Conservation (phyloP, 1,284 basidiomycete genomes). For the Sphagnurus paluster region DNA sequence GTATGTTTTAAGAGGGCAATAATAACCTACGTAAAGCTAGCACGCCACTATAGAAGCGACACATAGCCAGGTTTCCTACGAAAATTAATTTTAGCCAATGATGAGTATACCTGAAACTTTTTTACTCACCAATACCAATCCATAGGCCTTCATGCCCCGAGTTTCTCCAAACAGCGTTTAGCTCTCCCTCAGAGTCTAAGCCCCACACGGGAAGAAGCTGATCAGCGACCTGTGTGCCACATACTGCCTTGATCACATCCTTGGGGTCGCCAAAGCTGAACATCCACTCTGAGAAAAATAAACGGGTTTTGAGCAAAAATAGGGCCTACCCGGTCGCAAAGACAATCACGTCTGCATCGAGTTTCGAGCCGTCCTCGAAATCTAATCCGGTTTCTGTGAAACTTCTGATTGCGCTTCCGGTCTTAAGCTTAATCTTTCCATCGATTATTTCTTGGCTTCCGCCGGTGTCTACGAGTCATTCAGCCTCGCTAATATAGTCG, state of each 20-base stretch:
- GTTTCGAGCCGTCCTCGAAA: constrained; percentile 63
- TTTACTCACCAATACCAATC: constrained; percentile 44
- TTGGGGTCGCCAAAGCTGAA: constrained; percentile 20
- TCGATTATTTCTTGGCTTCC: constrained; percentile 64
- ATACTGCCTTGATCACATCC: constrained; percentile 35
- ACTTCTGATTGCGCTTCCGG: constrained; percentile 50
- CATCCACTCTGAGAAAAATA: background rate
- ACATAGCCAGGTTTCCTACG: constrained; percentile 44
- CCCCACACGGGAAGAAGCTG: constrained; percentile 60
- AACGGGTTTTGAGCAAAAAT: background rate
- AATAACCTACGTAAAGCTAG: constrained; percentile 43
- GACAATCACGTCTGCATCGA: constrained; percentile 64
- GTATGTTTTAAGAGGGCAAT: background rate
- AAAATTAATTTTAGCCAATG: background rate
- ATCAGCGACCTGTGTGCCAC: constrained; percentile 46
- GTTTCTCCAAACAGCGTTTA: constrained; percentile 52
- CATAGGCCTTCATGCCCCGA: constrained; percentile 53
- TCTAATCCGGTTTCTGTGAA: constrained; percentile 53
- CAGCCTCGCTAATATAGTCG: background rate
- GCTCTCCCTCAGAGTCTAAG: constrained; percentile 63
- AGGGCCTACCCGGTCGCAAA: constrained; percentile 55
- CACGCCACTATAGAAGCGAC: constrained; percentile 47
- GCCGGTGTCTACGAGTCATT: constrained; percentile 53
- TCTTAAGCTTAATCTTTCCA: constrained; percentile 72
- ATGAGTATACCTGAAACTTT: background rate